These are phyloP conservation scores for Podaxis sp. DNA, from an alignment of 768 basidiomycete species.

Conservation along the genomic window DNA sequence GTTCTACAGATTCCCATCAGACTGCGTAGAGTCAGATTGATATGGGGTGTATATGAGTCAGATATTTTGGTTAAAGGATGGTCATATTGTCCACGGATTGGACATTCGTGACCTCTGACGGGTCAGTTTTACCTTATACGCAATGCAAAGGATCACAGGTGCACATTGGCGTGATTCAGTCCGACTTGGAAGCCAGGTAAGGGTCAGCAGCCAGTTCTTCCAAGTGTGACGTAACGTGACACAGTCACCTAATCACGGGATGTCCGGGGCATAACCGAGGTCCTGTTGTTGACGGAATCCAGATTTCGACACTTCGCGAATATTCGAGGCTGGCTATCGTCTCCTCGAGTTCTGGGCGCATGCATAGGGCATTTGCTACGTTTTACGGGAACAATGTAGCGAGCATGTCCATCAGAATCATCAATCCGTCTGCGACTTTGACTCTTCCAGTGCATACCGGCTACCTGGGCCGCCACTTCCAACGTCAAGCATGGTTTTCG, in stretches of 20 bases:
- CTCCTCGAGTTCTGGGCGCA: slow-evolving; percentile 30
- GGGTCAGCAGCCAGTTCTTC: background rate
- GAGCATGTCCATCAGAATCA: slow-evolving; percentile 16
- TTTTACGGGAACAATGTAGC: slow-evolving; percentile 35
- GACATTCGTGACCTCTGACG: background rate
- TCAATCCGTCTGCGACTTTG: background rate
- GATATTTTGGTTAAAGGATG: background rate
- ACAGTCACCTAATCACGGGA: slow-evolving; percentile 9
- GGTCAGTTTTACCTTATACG: slow-evolving; percentile 12
- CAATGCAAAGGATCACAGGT: slow-evolving; percentile 15
- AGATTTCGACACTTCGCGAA: slow-evolving; percentile 8
- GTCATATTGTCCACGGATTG: background rate
- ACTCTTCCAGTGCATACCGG: slow-evolving; percentile 5
- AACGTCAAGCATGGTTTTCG: background rate
- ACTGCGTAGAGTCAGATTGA: background rate
- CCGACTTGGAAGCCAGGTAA: background rate
- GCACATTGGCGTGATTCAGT: background rate
- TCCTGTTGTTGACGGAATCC: background rate
- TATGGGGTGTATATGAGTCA: slow-evolving; percentile 6
- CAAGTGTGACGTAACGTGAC: slow-evolving; percentile 6
- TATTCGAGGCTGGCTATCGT: slow-evolving; percentile 9
- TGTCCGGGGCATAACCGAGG: background rate
- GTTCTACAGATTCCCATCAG: slow-evolving; percentile 2
- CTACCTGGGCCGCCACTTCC: background rate
- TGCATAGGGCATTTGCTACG: slow-evolving; percentile 35